These are phyloP conservation scores for Macrolepiota albuminosa DNA, from an alignment of 768 basidiomycete species.

Conservation along the genomic window DNA sequence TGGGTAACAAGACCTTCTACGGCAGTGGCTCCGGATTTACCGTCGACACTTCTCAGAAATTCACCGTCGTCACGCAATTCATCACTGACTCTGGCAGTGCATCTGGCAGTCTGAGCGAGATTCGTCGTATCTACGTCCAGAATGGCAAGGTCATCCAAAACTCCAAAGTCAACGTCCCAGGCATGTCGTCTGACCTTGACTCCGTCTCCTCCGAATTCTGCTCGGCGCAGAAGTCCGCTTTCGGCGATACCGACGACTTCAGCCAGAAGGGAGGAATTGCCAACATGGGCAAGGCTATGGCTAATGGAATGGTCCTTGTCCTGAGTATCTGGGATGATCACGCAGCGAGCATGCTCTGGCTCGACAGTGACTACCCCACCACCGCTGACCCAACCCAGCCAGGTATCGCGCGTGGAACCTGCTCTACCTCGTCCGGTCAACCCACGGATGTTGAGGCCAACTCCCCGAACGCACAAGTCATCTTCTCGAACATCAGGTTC, in stretches of 20 bases:
- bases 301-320: conserved; percentile 38
- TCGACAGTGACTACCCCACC: conserved; percentile 27
- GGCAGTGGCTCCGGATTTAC: conserved; percentile 37
- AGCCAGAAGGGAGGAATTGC: conserved; percentile 18
- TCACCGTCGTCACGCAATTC: conserved; percentile 61
- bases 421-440: background rate
- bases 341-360: conserved; percentile 24
- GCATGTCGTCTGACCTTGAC: conserved; percentile 30
- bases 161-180: conserved; percentile 41
- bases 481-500: conserved; percentile 1
- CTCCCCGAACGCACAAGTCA: background rate
- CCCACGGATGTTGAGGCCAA: background rate
- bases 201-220: conserved; percentile 48
- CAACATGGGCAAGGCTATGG: conserved; percentile 31
- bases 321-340: conserved; percentile 41
- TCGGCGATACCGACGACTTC: conserved; percentile 21
- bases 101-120: conserved; percentile 47
- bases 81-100: conserved; percentile 40
- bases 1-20: conserved; percentile 43
- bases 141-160: conserved; percentile 41
- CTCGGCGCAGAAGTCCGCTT: conserved; percentile 35
- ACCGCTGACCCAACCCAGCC: conserved; percentile 4
- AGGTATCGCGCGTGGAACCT: background rate
- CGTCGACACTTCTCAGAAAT: conserved; percentile 44
- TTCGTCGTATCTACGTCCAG: conserved; percentile 34